Evolutionary conservation across 768 basidiomycete species (phyloP), one percentile per base, ranked within the genome.

Genomic region (Mycena leptocephala): DNA sequence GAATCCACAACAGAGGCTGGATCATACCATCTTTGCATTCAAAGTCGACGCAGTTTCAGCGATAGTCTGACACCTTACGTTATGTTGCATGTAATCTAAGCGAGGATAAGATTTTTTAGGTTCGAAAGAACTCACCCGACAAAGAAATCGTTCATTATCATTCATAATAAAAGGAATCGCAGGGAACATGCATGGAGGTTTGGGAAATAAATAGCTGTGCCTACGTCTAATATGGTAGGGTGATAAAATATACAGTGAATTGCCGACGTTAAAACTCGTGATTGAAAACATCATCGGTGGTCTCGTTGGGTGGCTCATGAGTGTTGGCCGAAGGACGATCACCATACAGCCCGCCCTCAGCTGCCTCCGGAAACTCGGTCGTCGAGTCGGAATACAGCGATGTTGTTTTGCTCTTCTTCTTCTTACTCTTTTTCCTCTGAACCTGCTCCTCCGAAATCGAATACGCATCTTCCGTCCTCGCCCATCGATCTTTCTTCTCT

Each of bases 401-500:
- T 24, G 89, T 86, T 24, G 89, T 86, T 75, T 86, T 88, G 77
- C 86, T 87, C 78, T 85, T 89, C 82, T 90, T 91, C 85, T 91
- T 93, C 87, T 92, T 94, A 76, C 87, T 90, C 87, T 90, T 95
- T 81, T 87, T 89, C 79, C 81, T 89, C 79, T 81, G 84, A 66
- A 83, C 82, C 62, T 82, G 85, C 76, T 86, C 88, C 74, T 85
- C 87, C 79, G 87, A 91, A 80, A 90, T 85, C 80, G 86, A 87
- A 80, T 96, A 94, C 39, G 95, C 96, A 82, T 97, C 96, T 84
- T 96, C 95, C 37, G 95, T 96, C 84, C 94, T 89, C 74, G 93
- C 95, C 94, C 94, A 96, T 72, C 96, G 88, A 80, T 97, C 96
- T 84, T 96, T 96, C 90, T 96, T 96, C 65, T 91, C 91, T 85